Percentiles rank a stretch among this genome's conserved stretches.
Conservation (phyloP, 768 basidiomycete genomes). For the Amanita pallidorosea region DNA sequence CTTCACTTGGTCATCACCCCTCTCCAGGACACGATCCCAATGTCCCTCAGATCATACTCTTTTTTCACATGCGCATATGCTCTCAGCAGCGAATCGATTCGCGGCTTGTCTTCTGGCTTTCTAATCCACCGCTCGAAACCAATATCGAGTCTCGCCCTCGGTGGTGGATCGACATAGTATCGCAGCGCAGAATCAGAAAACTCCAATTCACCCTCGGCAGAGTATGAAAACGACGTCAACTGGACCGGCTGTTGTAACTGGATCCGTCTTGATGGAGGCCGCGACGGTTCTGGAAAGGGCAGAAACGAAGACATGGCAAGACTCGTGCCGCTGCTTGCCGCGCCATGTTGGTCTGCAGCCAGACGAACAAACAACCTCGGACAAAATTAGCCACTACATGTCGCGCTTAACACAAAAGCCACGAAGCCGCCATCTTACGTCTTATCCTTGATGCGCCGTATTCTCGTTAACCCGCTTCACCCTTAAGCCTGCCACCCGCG, state of each 20-base stretch:
- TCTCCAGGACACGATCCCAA: slow-evolving; percentile 63
- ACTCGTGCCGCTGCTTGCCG: not conserved
- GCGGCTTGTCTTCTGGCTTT: slow-evolving; percentile 50
- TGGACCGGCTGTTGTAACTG: slow-evolving; percentile 65
- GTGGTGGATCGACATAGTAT: slow-evolving; percentile 62
- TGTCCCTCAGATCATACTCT: slow-evolving; percentile 26
- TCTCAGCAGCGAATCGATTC: slow-evolving; percentile 58
- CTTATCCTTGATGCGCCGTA: not conserved
- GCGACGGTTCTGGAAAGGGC: slow-evolving; percentile 13
- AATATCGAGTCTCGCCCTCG: slow-evolving; percentile 50
- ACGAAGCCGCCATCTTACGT: not conserved
- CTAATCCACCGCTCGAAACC: slow-evolving; percentile 69
- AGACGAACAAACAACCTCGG: not conserved
- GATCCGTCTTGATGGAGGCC: slow-evolving; percentile 12
- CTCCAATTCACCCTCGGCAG: slow-evolving; percentile 39
- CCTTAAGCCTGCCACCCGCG: not conserved
- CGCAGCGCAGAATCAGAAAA: slow-evolving; percentile 63
- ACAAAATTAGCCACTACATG: no score
- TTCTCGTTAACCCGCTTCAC: not conserved
- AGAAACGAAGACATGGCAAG: not conserved
- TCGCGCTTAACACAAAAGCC: no score
- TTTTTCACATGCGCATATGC: slow-evolving; percentile 39
- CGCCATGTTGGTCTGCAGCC: not conserved
- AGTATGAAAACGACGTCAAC: slow-evolving; percentile 66
- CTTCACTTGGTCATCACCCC: slow-evolving; percentile 74